Percentiles rank a stretch among this genome's conserved stretches.
These are phyloP conservation scores for Microcyclospora tardicrescens DNA, from an alignment of 2,329 filamentous ascomycete species.

Conservation along the genomic window DNA sequence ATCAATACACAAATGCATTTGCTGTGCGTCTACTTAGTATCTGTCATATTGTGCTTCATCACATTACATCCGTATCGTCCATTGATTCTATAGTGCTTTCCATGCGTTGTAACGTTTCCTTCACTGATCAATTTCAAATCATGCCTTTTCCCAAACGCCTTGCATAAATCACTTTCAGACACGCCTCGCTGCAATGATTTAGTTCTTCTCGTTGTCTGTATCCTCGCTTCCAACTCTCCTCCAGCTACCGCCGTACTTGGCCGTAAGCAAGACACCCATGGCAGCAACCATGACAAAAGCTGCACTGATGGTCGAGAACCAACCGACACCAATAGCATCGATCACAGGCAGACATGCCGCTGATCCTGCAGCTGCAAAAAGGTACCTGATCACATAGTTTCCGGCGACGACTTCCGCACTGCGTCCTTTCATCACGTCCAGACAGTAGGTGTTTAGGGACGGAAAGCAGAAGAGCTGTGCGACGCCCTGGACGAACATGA, in stretches of 20 bases:
- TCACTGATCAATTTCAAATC: too few relatives aligned
- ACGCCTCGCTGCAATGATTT: too few relatives aligned
- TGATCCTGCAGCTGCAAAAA: slow-evolving; percentile 58
- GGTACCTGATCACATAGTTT: slow-evolving; percentile 66
- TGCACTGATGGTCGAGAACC: slow-evolving; percentile 62
- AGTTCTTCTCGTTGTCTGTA: too few relatives aligned
- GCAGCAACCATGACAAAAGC: slow-evolving; percentile 39
- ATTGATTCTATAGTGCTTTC: too few relatives aligned
- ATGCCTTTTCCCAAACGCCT: too few relatives aligned
- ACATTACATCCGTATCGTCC: too few relatives aligned
- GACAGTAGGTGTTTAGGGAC: slow-evolving; percentile 63
- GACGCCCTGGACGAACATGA: slow-evolving; percentile 62
- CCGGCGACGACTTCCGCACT: slow-evolving; percentile 60
- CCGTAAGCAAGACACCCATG: slow-evolving; percentile 13
- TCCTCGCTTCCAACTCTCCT: neutral
- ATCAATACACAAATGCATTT: too few relatives aligned
- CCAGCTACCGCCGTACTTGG: slow-evolving; percentile 7
- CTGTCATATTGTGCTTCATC: too few relatives aligned
- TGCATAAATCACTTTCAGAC: too few relatives aligned
- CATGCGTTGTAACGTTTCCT: too few relatives aligned
- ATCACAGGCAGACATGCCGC: slow-evolving; percentile 62
- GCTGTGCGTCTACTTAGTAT: too few relatives aligned
- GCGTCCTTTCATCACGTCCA: slow-evolving; percentile 64
- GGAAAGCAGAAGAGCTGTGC: slow-evolving; percentile 66
- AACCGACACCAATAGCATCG: slow-evolving; percentile 63